Conservation (phyloP, 2,329 filamentous ascomycete species). For the Fusarium bactridioides region DNA sequence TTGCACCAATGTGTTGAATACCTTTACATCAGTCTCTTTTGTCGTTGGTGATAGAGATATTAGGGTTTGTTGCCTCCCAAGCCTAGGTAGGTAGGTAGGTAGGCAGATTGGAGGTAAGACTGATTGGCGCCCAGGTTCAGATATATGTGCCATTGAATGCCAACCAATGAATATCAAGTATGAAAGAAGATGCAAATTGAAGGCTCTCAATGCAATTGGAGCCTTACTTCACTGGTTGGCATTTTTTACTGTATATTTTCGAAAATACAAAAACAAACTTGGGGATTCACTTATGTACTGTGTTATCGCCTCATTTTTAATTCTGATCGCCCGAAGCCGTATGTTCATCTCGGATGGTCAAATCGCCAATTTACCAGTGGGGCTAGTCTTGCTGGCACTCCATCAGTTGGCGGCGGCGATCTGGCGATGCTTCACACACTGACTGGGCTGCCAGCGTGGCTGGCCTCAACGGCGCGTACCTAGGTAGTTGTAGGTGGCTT, state of each 20-base stretch:
- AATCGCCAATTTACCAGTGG: constrained; percentile 24
- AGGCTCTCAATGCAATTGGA: neutral
- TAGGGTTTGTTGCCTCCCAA: neutral
- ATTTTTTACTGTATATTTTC: neutral
- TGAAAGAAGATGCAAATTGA: neutral
- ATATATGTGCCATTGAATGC: neutral
- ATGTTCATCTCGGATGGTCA: constrained; percentile 25
- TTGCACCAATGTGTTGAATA: neutral
- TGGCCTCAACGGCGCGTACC: constrained; percentile 17
- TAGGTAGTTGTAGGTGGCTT: neutral
- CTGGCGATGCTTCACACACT: constrained; percentile 10
- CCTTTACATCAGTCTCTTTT: neutral
- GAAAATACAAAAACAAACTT: neutral
- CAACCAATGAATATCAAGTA: neutral
- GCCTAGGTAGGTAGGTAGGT: too few species aligned
- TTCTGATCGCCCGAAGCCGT: constrained; percentile 23
- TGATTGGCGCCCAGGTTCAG: neutral
- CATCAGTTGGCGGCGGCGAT: constrained; percentile 15
- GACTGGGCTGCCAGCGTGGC: constrained; percentile 22
- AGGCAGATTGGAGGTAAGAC: neutral
- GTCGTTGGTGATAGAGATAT: neutral
- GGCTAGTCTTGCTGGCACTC: constrained; percentile 7
- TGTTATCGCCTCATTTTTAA: constrained; percentile 1
- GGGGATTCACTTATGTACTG: neutral
- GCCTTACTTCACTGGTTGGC: neutral